A percentile compares a stretch with the other conserved stretches of the same genome.
These are phyloP conservation scores for Neurospora discreta DNA, from an alignment of 495 filamentous ascomycete species.

Conservation along the genomic window DNA sequence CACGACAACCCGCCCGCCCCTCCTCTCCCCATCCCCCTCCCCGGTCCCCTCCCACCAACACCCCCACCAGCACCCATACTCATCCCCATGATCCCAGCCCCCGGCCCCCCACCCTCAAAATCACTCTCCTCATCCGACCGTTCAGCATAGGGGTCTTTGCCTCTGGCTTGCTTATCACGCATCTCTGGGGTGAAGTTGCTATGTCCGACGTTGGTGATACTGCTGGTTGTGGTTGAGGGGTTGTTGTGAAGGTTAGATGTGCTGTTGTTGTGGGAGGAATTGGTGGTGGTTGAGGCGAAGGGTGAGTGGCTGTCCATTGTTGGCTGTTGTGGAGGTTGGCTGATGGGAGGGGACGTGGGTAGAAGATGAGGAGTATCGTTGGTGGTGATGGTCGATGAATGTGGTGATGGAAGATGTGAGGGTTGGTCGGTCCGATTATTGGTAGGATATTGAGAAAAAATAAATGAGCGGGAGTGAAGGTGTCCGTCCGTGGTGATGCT, in stretches of 20 bases:
- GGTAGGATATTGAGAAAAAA: background rate
- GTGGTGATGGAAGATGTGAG: background rate
- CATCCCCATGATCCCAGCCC: background rate
- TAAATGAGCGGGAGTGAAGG: background rate
- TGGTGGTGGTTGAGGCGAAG: background rate
- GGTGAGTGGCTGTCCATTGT: background rate
- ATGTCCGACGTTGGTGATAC: background rate
- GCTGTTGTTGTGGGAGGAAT: background rate
- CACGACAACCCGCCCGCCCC: background rate
- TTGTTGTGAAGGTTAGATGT: conserved; percentile 4
- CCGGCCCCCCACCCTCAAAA: background rate
- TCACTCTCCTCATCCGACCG: background rate
- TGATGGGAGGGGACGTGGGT: background rate
- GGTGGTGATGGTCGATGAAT: background rate
- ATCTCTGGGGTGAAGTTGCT: conserved; percentile 26
- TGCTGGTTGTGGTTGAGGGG: background rate
- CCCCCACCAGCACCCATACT: background rate
- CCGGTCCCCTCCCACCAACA: background rate
- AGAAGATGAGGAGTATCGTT: background rate
- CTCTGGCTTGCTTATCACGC: conserved; percentile 43
- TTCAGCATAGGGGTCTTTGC: conserved; percentile 34
- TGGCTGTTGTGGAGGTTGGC: background rate
- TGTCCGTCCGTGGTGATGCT: background rate
- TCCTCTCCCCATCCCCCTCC: background rate
- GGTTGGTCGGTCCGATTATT: background rate